Conservation (phyloP, 2,329 filamentous ascomycete species). For the Ceratocystis huliohia region DNA sequence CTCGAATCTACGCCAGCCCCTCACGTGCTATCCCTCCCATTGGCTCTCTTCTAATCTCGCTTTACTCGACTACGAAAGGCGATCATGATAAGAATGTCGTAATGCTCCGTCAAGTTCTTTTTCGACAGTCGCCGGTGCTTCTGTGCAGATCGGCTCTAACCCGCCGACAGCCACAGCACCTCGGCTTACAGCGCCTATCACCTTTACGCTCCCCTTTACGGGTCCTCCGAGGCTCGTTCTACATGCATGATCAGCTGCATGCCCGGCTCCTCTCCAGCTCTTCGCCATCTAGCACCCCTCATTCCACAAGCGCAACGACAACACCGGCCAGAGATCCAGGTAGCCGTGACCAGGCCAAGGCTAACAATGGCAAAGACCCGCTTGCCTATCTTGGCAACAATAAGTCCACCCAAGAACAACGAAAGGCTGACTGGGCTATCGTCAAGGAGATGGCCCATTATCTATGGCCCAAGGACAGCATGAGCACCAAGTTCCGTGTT, state of each 20-base stretch:
- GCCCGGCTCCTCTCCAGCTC: slow-evolving; percentile 14
- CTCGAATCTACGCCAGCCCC: neutral
- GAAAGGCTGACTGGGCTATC: slow-evolving; percentile 95
- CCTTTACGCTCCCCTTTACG: slow-evolving; percentile 12
- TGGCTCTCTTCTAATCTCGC: neutral
- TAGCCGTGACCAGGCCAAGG: slow-evolving; percentile 15
- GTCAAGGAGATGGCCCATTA: slow-evolving; percentile 97
- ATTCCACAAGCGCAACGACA: neutral
- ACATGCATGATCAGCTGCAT: slow-evolving; percentile 16
- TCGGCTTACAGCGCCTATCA: slow-evolving; percentile 10
- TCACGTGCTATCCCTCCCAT: neutral
- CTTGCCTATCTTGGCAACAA: slow-evolving; percentile 47
- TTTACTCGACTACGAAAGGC: neutral
- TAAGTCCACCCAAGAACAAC: slow-evolving; percentile 69
- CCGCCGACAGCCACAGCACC: slow-evolving; percentile 9
- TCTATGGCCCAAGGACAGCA: slow-evolving; percentile 80
- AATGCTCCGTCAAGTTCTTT: slow-evolving; percentile 20
- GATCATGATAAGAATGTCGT: neutral
- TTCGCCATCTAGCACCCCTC: neutral
- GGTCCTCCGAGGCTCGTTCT: slow-evolving; percentile 15
- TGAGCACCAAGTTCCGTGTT: slow-evolving; percentile 65
- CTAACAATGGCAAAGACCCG: slow-evolving; percentile 33
- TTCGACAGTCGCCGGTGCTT: slow-evolving; percentile 12
- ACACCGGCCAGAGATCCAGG: neutral
- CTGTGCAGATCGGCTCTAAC: slow-evolving; percentile 11